Conservation (phyloP, 2,329 filamentous ascomycete species). For the Diaporthe citriasiana region DNA sequence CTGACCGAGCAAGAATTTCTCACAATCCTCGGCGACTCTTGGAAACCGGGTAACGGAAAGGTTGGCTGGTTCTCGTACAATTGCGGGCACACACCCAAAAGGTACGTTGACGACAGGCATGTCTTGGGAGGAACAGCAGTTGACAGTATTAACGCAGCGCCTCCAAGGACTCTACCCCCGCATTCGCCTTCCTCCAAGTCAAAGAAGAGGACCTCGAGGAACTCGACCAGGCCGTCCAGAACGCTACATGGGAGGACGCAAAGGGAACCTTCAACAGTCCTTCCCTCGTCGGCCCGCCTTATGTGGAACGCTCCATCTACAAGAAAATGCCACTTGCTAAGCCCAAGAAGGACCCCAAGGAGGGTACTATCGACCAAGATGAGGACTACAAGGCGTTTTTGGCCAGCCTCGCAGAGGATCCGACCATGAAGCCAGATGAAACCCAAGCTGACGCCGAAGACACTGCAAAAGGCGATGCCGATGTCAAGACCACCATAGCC, state of each 20-base stretch:
- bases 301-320: slow-evolving; percentile 85
- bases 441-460: slow-evolving; percentile 61
- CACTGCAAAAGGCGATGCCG: slow-evolving; percentile 63
- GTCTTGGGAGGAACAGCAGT: background rate
- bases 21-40: slow-evolving; percentile 79
- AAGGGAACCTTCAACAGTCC: slow-evolving; percentile 80
- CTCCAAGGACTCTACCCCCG: slow-evolving; percentile 87
- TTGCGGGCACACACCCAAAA: slow-evolving; percentile 80
- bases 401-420: slow-evolving; percentile 82
- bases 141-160: slow-evolving; percentile 63
- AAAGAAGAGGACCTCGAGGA: slow-evolving; percentile 76
- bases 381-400: slow-evolving; percentile 96
- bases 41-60: slow-evolving; percentile 84
- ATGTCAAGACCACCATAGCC: slow-evolving; percentile 80
- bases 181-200: slow-evolving; percentile 86
- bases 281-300: slow-evolving; percentile 82
- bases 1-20: slow-evolving; percentile 86
- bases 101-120: slow-evolving; percentile 68
- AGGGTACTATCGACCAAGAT: slow-evolving; percentile 97
- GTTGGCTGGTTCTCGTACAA: slow-evolving; percentile 85
- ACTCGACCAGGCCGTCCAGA: slow-evolving; percentile 79
- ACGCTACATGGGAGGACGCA: slow-evolving; percentile 82
- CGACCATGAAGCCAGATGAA: slow-evolving; percentile 62
- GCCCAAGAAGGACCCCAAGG: slow-evolving; percentile 83
- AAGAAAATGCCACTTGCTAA: slow-evolving; percentile 84